phyloP scores from a whole-genome alignment of 805 yeast species.

The Yamadazyma philogaea region DNA sequence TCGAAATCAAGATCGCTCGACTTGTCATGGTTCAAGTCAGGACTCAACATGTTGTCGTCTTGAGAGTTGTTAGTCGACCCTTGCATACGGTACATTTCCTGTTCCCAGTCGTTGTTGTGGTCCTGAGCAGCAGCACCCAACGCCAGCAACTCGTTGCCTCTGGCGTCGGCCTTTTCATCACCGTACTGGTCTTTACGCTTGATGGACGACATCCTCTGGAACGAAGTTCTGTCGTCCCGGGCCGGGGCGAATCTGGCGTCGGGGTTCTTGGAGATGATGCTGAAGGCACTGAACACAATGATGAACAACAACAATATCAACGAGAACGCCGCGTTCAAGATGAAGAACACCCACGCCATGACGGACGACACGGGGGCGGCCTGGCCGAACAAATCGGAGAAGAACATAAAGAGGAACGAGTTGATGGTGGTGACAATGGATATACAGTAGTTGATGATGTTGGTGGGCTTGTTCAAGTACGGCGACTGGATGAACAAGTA shows the following conservation, averaged over 20 bases:
- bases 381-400: conserved; percentile 80
- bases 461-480: conserved; percentile 79
- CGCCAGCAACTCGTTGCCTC: conserved; percentile 58
- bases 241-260: conserved; percentile 88
- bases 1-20: conserved; percentile 10
- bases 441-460: conserved; percentile 69
- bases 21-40: conserved; percentile 29
- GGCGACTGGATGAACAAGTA: conserved; percentile 66
- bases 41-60: conserved; percentile 25
- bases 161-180: conserved; percentile 23
- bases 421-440: conserved; percentile 71
- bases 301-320: conserved; percentile 68
- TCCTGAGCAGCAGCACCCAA: conserved; percentile 81
- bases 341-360: conserved; percentile 90
- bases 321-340: conserved; percentile 86
- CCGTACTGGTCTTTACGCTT: conserved; percentile 17
- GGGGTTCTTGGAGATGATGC: conserved; percentile 76
- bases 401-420: conserved; percentile 81
- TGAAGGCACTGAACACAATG: conserved; percentile 60
- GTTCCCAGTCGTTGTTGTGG: conserved; percentile 72
- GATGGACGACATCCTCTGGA: conserved; percentile 52
- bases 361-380: conserved; percentile 74
- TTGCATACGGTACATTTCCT: conserved; percentile 52
- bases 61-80: conserved; percentile 19
- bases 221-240: conserved; percentile 87